Conservation (phyloP, 106 monocot genomes). For the Amphibolis antarctica region DNA sequence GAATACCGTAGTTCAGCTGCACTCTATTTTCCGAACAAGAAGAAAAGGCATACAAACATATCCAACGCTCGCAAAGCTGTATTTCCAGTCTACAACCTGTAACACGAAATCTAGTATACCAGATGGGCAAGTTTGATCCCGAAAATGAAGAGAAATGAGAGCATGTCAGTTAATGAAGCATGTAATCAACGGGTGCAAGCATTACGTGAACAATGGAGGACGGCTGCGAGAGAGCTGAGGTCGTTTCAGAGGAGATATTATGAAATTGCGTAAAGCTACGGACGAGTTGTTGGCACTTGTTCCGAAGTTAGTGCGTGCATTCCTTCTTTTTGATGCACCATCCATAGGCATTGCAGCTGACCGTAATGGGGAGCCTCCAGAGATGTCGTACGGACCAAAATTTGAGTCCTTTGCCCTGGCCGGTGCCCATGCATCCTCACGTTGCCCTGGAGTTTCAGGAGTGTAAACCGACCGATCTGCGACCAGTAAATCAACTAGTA, state of each 20-base stretch:
- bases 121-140: not conserved
- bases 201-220: slow-evolving; percentile 24
- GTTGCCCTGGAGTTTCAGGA: slow-evolving; percentile 94
- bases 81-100: slow-evolving; percentile 9
- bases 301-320: slow-evolving; percentile 33
- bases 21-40: too few relatives aligned
- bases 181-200: not conserved
- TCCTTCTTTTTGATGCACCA: slow-evolving; percentile 31
- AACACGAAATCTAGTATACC: slow-evolving; percentile 1
- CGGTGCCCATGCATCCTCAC: slow-evolving; percentile 47
- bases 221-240: slow-evolving; percentile 24
- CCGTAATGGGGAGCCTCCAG: slow-evolving; percentile 56
- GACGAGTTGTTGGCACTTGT: slow-evolving; percentile 49
- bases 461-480: slow-evolving; percentile 60
- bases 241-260: slow-evolving; percentile 24
- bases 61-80: not conserved
- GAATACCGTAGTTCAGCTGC: too few relatives aligned
- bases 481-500: slow-evolving; percentile 22
- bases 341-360: slow-evolving; percentile 15
- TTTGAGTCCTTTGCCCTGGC: slow-evolving; percentile 35
- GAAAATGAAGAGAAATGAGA: not conserved
- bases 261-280: slow-evolving; percentile 31
- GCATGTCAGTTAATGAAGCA: not conserved
- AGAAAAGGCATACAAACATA: too few relatives aligned
- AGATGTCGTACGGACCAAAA: slow-evolving; percentile 49